A percentile compares a stretch with the other conserved stretches of the same genome.
Evolutionary conservation across 2,329 filamentous ascomycete species (phyloP).

Genomic region (Periconia digitata): DNA sequence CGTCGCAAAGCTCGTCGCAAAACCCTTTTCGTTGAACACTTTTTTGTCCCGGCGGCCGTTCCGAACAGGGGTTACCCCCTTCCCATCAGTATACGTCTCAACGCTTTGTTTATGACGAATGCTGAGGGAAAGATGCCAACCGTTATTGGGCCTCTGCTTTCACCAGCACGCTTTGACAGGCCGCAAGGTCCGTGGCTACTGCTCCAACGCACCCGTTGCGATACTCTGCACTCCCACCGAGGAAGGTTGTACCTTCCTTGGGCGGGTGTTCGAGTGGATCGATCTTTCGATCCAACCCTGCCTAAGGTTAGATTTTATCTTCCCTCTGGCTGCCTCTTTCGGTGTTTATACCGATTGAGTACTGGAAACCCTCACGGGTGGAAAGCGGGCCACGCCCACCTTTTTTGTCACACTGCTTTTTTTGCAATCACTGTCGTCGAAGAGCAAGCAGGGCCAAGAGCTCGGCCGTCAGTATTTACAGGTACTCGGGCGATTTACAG

Average conservation of each 20-base stretch:
- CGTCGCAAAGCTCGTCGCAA: no score
- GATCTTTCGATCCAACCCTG: no score
- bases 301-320: no score
- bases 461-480: not conserved
- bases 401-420: not conserved
- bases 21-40: not conserved
- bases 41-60: not conserved
- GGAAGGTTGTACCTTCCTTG: not conserved
- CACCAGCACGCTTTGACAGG: conserved; percentile 20
- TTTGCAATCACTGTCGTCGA: not conserved
- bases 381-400: not conserved
- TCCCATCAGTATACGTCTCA: not conserved
- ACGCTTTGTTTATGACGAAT: not conserved
- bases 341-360: not conserved
- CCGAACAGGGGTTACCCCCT: not conserved
- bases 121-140: conserved; percentile 12
- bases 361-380: not conserved
- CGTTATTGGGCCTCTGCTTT: conserved; percentile 19
- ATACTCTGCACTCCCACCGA: not conserved
- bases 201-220: conserved; percentile 19
- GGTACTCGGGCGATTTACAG: not conserved
- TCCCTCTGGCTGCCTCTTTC: not conserved
- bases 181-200: conserved; percentile 28
- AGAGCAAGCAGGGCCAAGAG: conserved; percentile 2
- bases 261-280: no score